Percentiles rank a stretch among this genome's conserved stretches.
These are phyloP conservation scores for Noccaea bulbosa DNA, from an alignment of 345 rosid species.

Conservation along the genomic window DNA sequence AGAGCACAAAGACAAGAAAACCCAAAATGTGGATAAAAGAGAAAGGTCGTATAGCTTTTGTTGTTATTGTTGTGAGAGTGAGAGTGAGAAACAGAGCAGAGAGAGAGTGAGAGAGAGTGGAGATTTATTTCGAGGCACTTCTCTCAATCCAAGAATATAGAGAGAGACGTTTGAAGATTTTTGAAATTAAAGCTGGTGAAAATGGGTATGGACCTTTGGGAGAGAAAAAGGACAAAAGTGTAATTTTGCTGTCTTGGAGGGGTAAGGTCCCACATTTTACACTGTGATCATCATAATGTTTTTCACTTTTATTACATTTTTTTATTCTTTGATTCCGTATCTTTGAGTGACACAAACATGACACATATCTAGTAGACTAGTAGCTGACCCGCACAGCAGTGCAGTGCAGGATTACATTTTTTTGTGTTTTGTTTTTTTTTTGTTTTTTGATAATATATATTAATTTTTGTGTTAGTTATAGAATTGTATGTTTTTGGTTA, in stretches of 20 bases:
- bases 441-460: too few relatives aligned
- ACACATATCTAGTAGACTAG: too few relatives aligned
- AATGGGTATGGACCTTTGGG: conserved; percentile 5
- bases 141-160: conserved; percentile 25
- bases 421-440: too few relatives aligned
- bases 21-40: conserved; percentile 34
- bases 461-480: too few relatives aligned
- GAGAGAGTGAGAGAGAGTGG: conserved; percentile 30
- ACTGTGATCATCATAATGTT: conserved; percentile 26
- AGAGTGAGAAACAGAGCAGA: not conserved
- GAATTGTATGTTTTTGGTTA: too few relatives aligned
- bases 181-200: conserved; percentile 45
- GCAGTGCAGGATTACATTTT: too few relatives aligned
- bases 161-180: conserved; percentile 43
- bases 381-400: too few relatives aligned
- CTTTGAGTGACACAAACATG: conserved; percentile 14
- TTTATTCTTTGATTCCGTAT: conserved; percentile 4
- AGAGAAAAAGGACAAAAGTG: conserved; percentile 43
- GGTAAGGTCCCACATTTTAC: conserved; percentile 30
- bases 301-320: conserved; percentile 10
- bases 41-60: conserved; percentile 22
- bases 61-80: conserved; percentile 12
- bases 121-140: conserved; percentile 24
- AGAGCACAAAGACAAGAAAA: conserved; percentile 34
- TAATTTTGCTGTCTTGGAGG: conserved; percentile 30